These are phyloP conservation scores for Phoma sp. DNA, from an alignment of 2,329 filamentous ascomycete genomes.

Conservation along the genomic window DNA sequence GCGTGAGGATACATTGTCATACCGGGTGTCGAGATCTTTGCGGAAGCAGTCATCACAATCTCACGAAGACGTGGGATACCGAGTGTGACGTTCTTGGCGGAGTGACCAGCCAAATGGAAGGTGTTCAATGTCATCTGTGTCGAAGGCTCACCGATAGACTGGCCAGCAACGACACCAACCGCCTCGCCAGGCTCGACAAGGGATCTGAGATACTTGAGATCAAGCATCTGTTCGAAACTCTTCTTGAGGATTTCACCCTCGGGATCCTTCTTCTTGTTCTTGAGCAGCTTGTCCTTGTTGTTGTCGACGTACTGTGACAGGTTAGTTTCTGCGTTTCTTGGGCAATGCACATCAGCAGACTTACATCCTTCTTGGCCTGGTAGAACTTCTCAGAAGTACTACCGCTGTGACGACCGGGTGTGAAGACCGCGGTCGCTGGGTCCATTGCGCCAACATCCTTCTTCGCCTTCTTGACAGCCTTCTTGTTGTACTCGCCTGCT, in stretches of 20 bases:
- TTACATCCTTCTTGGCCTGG: constrained; percentile 66
- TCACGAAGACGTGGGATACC: constrained; percentile 97
- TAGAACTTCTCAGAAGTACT: constrained; percentile 90
- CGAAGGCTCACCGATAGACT: constrained; percentile 95
- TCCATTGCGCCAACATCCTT: constrained; percentile 72
- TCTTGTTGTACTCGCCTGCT: constrained; percentile 65
- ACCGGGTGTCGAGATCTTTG: constrained; percentile 84
- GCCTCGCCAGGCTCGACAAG: constrained; percentile 95
- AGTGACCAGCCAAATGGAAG: constrained; percentile 98
- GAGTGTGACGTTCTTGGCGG: constrained; percentile 96
- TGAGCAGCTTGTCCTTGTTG: constrained; percentile 69
- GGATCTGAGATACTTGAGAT: constrained; percentile 90
- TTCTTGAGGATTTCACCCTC: constrained; percentile 60
- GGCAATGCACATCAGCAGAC: constrained; percentile 7
- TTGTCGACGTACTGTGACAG: constrained; percentile 71
- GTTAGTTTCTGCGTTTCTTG: constrained; percentile 19
- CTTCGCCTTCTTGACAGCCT: constrained; percentile 80
- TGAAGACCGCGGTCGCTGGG: constrained; percentile 74
- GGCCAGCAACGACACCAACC: constrained; percentile 93
- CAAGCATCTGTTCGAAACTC: constrained; percentile 81
- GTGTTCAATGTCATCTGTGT: constrained; percentile 99
- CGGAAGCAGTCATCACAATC: constrained; percentile 96
- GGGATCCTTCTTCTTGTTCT: constrained; percentile 63
- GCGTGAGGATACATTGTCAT: constrained; percentile 84
- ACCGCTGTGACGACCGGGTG: constrained; percentile 79